Conservation (phyloP, 73 alveolate species). For the Tetrahymena thermophila region DNA sequence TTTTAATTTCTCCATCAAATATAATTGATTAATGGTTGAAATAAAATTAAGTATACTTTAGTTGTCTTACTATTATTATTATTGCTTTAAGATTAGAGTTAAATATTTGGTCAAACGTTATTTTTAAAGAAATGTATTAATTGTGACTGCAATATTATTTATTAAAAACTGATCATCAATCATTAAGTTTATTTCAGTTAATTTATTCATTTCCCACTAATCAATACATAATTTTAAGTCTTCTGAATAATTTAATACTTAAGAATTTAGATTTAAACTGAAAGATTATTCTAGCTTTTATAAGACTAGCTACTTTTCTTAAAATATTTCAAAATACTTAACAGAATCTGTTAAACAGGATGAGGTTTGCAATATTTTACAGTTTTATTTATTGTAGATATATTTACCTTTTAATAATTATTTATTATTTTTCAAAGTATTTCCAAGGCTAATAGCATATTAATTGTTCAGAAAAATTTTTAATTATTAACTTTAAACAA, state of each 20-base stretch:
- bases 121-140: no score
- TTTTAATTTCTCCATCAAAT: background rate
- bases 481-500: no score
- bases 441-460: no score
- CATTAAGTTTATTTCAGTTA: background rate
- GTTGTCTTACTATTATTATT: no score
- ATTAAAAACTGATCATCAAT: no score
- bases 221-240: no score
- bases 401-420: background rate
- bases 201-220: background rate
- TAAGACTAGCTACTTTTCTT: no score
- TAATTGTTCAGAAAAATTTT: no score
- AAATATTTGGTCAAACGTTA: no score
- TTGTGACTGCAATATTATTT: background rate
- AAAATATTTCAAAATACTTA: background rate
- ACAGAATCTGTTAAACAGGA: background rate
- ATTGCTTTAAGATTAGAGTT: no score
- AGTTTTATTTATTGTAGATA: background rate
- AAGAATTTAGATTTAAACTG: background rate
- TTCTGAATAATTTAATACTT: background rate
- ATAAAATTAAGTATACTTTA: no score
- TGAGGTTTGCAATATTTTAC: background rate
- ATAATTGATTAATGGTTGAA: background rate
- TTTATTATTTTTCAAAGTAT: no score
- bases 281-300: background rate